Base-by-base conservation (phyloP, 805 yeast species). In the Suhomyces prunicola region DNA sequence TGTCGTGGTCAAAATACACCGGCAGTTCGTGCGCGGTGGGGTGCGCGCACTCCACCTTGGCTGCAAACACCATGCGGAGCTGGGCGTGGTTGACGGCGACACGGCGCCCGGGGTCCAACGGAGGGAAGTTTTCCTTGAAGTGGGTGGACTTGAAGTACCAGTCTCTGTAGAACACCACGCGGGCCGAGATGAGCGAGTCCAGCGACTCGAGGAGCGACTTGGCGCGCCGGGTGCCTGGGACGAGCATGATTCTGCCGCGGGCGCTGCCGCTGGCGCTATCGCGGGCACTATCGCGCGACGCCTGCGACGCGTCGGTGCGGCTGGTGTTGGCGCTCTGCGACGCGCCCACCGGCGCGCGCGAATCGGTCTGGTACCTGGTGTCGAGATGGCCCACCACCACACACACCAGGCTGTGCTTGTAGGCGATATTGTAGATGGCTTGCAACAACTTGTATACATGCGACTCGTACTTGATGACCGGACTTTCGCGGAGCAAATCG, bases 151-250 rank as follows among this genome's bases (percentile, higher is more conserved):
- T 53, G 46, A 60, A 59, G 50, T 60, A 66, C 77, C 77, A 73
- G 55, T 74, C 78, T 35, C 61, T 62, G 57, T 66, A 72, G 50
- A 74, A 70, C 2, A 71, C 46, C 4, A 71, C 51, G 27, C 72
- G 56, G 4, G 62, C 55, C 4, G 67, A 58, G 39, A 69, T 50
- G 17, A 60, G 58, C 15, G 64, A 54, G 19, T 65, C 68, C 22
- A 47, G 31, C 6, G 49, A 33, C 15, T 22, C 42, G n/a, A 39
- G 22, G 7, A 39, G n/a, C 8, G 42, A 39, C 13, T 39, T 39
- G 42, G 42, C 24, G 24, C 42, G 42, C 6, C 24, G 8, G 17
- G 36, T 44, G 33, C 39, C 27, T 26, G 29, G 29, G 6, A 26
- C 22, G 10, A 45, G 47, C 33, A 45, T 39, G n/a, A 44, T n/a